Conservation (phyloP, 441 rosid species). For the Pelargonium citronellum region DNA sequence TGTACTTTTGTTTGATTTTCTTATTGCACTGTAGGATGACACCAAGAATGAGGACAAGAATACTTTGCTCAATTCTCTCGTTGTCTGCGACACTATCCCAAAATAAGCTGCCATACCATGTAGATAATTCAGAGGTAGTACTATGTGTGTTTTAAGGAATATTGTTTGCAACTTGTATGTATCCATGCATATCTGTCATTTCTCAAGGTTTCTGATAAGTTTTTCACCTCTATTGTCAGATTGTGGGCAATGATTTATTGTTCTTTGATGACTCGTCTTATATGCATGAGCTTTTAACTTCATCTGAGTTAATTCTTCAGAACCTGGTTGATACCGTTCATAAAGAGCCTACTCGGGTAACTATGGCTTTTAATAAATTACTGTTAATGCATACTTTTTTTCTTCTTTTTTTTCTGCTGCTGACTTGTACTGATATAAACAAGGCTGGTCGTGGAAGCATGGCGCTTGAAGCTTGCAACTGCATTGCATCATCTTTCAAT, state of each 20-base stretch:
- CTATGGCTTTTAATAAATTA: constrained; percentile 8
- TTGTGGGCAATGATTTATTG: constrained; percentile 49
- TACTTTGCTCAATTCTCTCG: constrained; percentile 49
- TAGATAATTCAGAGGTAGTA: constrained; percentile 45
- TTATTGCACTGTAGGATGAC: constrained; percentile 45
- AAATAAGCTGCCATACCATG: constrained; percentile 61
- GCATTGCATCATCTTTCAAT: constrained; percentile 54
- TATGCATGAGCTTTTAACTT: constrained; percentile 41
- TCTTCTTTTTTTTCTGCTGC: constrained; percentile 11
- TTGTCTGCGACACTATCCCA: constrained; percentile 66
- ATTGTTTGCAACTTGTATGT: neutral
- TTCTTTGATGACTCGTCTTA: constrained; percentile 67
- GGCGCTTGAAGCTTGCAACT: constrained; percentile 91
- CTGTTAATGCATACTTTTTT: neutral
- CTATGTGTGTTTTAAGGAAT: neutral
- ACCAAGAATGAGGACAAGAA: constrained; percentile 41
- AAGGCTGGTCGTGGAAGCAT: constrained; percentile 62
- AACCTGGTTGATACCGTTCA: constrained; percentile 48
- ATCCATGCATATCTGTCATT: neutral
- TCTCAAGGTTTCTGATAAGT: constrained; percentile 2
- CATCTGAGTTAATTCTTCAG: constrained; percentile 36
- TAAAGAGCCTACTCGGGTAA: constrained; percentile 63
- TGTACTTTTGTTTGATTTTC: constrained; percentile 18
- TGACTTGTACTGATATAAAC: constrained; percentile 24
- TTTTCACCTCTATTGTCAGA: constrained; percentile 34